Conservation (phyloP, 2,329 filamentous ascomycete genomes). For the Venturiaceae sp. region DNA sequence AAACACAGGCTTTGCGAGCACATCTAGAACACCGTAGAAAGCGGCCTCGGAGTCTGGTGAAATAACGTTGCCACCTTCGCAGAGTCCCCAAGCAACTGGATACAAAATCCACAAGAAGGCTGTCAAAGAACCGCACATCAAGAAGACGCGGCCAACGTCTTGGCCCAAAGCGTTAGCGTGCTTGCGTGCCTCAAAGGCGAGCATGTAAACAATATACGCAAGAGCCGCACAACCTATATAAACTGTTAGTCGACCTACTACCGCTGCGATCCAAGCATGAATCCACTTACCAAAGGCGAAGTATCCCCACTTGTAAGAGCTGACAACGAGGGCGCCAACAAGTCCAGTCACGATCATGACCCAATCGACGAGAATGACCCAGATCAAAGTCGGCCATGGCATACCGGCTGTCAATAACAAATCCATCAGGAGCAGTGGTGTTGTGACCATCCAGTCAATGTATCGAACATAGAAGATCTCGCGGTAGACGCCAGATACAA, state of each 20-base stretch:
- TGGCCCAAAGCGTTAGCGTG: slow-evolving; percentile 46
- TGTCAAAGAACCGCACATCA: slow-evolving; percentile 48
- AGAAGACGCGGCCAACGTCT: slow-evolving; percentile 44
- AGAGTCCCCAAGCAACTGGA: slow-evolving; percentile 54
- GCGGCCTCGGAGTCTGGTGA: slow-evolving; percentile 56
- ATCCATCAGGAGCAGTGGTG: slow-evolving; percentile 52
- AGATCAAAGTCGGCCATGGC: slow-evolving; percentile 54
- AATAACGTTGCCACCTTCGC: slow-evolving; percentile 56
- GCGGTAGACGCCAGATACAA: slow-evolving; percentile 42
- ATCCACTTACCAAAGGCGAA: slow-evolving; percentile 38
- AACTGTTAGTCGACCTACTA: too few species aligned
- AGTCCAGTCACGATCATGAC: slow-evolving; percentile 61
- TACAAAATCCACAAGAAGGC: slow-evolving; percentile 55
- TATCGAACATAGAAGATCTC: slow-evolving; percentile 60
- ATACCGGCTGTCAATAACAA: slow-evolving; percentile 55
- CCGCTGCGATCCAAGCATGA: neutral
- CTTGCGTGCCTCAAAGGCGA: slow-evolving; percentile 45
- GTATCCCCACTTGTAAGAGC: slow-evolving; percentile 60
- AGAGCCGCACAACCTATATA: slow-evolving; percentile 32
- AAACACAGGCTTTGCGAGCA: slow-evolving; percentile 56
- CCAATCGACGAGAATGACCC: slow-evolving; percentile 51
- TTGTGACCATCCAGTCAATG: slow-evolving; percentile 57
- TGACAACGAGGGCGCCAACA: slow-evolving; percentile 53
- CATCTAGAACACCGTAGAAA: slow-evolving; percentile 59
- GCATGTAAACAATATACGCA: slow-evolving; percentile 50